Evolutionary conservation across 768 basidiomycete species (phyloP).

Genomic region (Termitomyces sp.): DNA sequence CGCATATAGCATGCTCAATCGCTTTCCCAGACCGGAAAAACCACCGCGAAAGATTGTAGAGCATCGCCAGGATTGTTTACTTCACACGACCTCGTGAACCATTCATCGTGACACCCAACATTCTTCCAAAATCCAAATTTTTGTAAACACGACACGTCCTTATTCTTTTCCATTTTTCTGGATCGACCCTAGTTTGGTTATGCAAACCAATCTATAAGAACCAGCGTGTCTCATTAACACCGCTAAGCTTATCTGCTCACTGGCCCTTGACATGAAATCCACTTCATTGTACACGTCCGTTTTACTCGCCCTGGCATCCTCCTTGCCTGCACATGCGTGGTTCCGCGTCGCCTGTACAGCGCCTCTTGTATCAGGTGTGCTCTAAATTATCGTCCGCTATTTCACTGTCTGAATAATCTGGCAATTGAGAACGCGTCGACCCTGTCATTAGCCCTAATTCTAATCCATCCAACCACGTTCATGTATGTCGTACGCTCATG

Average conservation of each 20-base stretch:
- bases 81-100: conserved; percentile 1
- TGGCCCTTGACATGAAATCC: conserved; percentile 11
- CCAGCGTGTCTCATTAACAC: neutral
- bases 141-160: neutral
- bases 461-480: conserved; percentile 38
- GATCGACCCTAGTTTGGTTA: neutral
- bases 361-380: conserved; percentile 37
- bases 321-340: conserved; percentile 31
- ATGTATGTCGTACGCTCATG: conserved; percentile 27
- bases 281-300: conserved; percentile 14
- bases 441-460: conserved; percentile 35
- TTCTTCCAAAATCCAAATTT: neutral
- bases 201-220: conserved; percentile 7
- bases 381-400: neutral
- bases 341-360: conserved; percentile 40
- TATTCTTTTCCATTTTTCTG: neutral
- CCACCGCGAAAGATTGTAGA: neutral
- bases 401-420: neutral
- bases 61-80: conserved; percentile 1
- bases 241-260: neutral
- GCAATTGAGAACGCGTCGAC: conserved; percentile 33
- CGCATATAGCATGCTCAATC: neutral
- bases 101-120: conserved; percentile 3
- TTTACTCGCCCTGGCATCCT: conserved; percentile 17
- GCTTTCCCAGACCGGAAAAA: conserved; percentile 6